phyloP scores from a whole-genome alignment of 2,329 filamentous ascomycete species.

The Fusarium brachygibbosum region DNA sequence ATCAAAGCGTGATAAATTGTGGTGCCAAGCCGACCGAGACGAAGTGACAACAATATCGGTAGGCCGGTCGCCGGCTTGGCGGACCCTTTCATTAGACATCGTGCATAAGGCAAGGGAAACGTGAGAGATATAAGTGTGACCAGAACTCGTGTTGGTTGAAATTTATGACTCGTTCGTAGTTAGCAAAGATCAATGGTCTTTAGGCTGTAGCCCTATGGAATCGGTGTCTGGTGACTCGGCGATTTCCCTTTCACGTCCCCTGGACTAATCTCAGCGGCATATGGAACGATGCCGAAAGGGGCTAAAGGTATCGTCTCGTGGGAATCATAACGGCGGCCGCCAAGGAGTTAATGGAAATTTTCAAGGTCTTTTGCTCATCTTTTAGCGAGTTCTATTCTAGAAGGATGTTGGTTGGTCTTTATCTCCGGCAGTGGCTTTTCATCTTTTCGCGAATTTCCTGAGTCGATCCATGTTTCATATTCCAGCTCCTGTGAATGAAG shows the following conservation, averaged over 20 bases:
- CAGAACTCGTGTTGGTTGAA: neutral
- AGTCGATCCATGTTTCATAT: constrained; percentile 26
- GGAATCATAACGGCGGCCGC: constrained; percentile 14
- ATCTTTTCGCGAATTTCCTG: neutral
- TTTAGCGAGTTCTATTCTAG: constrained; percentile 4
- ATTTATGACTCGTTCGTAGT: constrained; percentile 7
- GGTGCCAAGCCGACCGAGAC: constrained; percentile 22
- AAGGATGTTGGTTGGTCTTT: constrained; percentile 19
- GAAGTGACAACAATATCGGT: constrained; percentile 10
- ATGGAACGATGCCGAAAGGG: constrained; percentile 35
- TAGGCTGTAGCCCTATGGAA: constrained; percentile 29
- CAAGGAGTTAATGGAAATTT: constrained; percentile 14
- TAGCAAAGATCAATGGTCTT: neutral
- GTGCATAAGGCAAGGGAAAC: neutral
- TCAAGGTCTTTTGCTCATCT: constrained; percentile 1
- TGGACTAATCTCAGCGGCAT: constrained; percentile 24
- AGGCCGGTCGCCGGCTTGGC: constrained; percentile 13
- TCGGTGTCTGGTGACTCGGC: constrained; percentile 19
- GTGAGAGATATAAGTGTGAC: neutral
- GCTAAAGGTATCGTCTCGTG: constrained; percentile 3
- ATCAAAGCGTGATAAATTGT: constrained; percentile 3
- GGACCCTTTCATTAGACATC: neutral
- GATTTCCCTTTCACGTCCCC: constrained; percentile 34
- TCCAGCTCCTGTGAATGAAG: neutral
- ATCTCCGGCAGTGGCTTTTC: constrained; percentile 8